phyloP scores from a whole-genome alignment of 345 rosid species.

The Citrus mangshanensis region DNA sequence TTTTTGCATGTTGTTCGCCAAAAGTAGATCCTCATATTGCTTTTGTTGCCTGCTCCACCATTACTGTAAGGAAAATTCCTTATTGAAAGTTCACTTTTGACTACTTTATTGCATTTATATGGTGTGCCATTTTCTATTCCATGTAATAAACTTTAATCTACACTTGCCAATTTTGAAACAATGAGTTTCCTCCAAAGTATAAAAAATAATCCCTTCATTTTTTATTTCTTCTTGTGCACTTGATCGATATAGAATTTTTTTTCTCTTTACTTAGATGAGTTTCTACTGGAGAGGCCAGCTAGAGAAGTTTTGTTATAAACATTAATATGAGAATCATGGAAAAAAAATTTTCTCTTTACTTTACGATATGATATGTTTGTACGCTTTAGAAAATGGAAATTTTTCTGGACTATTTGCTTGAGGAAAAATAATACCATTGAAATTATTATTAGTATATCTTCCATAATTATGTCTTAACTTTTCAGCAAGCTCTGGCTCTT shows the following conservation, averaged over 20 bases:
- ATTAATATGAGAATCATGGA: no score
- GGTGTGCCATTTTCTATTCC: background rate
- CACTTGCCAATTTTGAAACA: background rate
- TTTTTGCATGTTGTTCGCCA: no score
- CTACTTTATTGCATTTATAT: background rate
- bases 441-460: no score
- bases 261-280: background rate
- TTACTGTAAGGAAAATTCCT: background rate
- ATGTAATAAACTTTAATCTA: conserved; percentile 8
- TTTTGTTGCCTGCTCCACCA: background rate
- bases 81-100: conserved; percentile 1
- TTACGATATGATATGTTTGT: background rate
- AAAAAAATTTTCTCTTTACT: background rate
- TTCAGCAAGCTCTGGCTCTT: no score
- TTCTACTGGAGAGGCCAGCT: background rate
- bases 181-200: background rate
- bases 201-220: no score
- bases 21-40: background rate
- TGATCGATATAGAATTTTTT: no score
- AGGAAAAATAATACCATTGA: no score
- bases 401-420: no score
- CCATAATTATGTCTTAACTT: no score
- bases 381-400: no score
- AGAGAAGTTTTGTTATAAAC: no score
- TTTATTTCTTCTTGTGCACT: background rate